Base-by-base conservation (phyloP, 441 rosid species). In the Gossypium trilobum region DNA sequence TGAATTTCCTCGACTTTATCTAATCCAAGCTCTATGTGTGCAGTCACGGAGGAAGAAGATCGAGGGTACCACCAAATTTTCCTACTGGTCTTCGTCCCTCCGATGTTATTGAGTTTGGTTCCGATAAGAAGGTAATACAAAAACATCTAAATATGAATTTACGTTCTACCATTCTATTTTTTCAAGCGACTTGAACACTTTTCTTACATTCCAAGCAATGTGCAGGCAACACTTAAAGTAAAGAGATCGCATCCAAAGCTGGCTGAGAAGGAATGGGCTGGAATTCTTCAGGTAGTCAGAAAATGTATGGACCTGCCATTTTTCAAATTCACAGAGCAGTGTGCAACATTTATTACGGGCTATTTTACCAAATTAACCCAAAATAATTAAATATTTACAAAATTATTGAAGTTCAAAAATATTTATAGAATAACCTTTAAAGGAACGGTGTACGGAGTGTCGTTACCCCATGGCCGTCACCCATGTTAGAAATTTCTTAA, bases 161-260 rank as follows among this genome's bases (percentile, higher is more conserved):
- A 13, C 36, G 1, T 46, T 65, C 13, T 22, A 2, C 33, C 19
- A 65, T 10, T 13, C 4, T 44, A 10, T 61, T 16, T 65, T 22
- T 13, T 9, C 20, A 29, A 29, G 6, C 20, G 0, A 6, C 11
- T 44, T 44, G 36, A 20, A 22, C 17, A 4, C n/a, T 13, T 11
- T 5, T 19, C 13, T 42, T 52, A 25, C 5, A 1, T 44, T 66
- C 25, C 23, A 23, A 50, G 20, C 57, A 16, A 39, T 78, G 54
- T 74, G 83, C 87, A 94, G 97, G 92, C 86, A 3, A 66, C 75
- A 10, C 85, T 85, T 94, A 1, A 94, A 92, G 97, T 84, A 78
- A 73, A 86, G 68, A 79, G 88, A 69, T 78, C 81, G 9, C 67
- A 82, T 27, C 73, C 81, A 0, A 77, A 74, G 19, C 36, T 44